These are phyloP conservation scores for Dictyostelium intermedium DNA, from an alignment of 78 protist species.

Conservation along the genomic window DNA sequence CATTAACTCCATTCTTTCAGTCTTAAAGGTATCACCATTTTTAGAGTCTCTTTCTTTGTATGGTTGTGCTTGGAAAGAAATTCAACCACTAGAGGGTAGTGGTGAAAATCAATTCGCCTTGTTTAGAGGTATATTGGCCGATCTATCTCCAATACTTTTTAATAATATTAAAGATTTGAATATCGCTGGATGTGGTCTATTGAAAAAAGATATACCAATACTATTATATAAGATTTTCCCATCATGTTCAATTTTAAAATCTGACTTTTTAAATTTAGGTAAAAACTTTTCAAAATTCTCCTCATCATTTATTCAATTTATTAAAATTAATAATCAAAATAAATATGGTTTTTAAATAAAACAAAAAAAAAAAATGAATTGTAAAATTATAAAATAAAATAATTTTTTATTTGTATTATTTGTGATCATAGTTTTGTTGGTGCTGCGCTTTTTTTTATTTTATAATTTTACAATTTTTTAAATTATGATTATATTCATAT, in stretches of 20 bases:
- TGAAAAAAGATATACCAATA: neutral
- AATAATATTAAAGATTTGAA: slow-evolving; percentile 7
- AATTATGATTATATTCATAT: neutral
- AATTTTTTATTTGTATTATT: no score
- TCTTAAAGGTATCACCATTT: neutral
- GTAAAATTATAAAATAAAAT: no score
- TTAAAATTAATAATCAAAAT: neutral
- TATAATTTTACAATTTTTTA: neutral
- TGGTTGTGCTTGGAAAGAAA: slow-evolving; percentile 14
- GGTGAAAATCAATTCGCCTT: neutral
- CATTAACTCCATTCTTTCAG: neutral
- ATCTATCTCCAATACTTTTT: neutral
- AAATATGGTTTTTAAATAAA: neutral
- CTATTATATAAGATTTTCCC: neutral
- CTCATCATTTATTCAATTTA: neutral
- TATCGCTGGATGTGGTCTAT: neutral
- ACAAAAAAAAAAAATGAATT: no score
- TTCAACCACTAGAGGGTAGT: neutral
- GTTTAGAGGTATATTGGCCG: neutral
- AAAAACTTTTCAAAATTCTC: neutral
- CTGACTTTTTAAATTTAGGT: neutral
- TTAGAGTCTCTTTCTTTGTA: neutral
- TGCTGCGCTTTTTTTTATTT: neutral
- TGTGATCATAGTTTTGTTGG: no score
- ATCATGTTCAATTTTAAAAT: neutral